Conservation (phyloP, 192 early-diverging fungal genomes). For the Rhizoclosmatium sp. region DNA sequence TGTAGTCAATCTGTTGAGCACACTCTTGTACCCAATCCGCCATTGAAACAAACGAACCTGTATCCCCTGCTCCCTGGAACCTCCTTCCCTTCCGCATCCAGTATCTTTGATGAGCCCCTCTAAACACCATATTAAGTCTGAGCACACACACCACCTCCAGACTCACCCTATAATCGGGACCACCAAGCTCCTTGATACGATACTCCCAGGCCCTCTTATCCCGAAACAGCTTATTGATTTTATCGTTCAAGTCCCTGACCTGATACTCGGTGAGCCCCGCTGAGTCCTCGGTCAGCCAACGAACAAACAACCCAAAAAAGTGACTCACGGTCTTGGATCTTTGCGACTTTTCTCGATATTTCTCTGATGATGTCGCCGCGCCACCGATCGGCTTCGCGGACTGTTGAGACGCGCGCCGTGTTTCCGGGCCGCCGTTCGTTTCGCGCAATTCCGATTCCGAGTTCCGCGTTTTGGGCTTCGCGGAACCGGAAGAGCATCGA, state of each 20-base stretch:
- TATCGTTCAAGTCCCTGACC: slow-evolving; percentile 94
- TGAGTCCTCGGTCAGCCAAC: slow-evolving; percentile 33
- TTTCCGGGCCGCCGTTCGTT: slow-evolving; percentile 78
- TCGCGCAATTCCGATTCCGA: slow-evolving; percentile 66
- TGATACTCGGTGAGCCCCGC: slow-evolving; percentile 88
- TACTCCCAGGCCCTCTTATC: slow-evolving; percentile 94
- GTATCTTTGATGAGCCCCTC: slow-evolving; percentile 75
- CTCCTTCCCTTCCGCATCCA: slow-evolving; percentile 88
- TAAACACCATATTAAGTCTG: slow-evolving; percentile 36
- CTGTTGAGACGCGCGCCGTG: slow-evolving; percentile 70
- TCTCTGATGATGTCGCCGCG: slow-evolving; percentile 88
- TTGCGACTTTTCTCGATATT: slow-evolving; percentile 84
- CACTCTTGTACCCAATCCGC: not conserved
- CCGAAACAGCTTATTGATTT: slow-evolving; percentile 92
- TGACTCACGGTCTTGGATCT: slow-evolving; percentile 88
- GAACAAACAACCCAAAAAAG: slow-evolving; percentile 32
- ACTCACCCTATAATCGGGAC: slow-evolving; percentile 85
- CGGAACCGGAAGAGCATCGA: slow-evolving; percentile 97
- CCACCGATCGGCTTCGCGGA: slow-evolving; percentile 91
- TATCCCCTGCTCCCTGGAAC: slow-evolving; percentile 91
- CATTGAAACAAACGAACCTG: slow-evolving; percentile 61
- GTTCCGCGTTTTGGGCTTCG: slow-evolving; percentile 87
- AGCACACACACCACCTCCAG: not conserved
- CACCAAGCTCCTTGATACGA: slow-evolving; percentile 90
- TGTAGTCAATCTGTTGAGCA: slow-evolving; percentile 16